Evolutionary conservation across 2,329 filamentous ascomycete genomes (phyloP), one percentile per base, ranked within the genome.

Genomic region (Phyllosticta paracitricarpa): DNA sequence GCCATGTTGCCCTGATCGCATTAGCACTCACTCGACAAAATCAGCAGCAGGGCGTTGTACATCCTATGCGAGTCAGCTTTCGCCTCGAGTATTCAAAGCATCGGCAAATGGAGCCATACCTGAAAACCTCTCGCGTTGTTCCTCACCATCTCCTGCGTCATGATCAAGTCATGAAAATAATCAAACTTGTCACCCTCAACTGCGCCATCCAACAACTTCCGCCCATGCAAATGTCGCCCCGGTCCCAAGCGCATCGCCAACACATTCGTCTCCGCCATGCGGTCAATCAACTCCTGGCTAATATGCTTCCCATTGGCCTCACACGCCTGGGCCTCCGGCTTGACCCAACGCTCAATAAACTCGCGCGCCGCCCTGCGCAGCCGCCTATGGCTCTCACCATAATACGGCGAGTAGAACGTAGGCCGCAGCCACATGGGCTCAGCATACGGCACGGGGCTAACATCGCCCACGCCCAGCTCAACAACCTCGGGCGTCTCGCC

Each of bases 241-340:
- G 91, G 91, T 0, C 90, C 90, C 55, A 95, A 76, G 14, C 89
- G 84, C 89, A 94, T 93, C 67, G 89, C 89, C 54, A 94, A 76
- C 53, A 95, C 77, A 63, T 89, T 87, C 25, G 81, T 81, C 69
- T 82, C 79, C n/a, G 88, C 84, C 89, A 93, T 92, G 65, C 81
- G 82, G 65, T 94, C 84, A 67, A 94, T 89, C 68, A 94, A 78
- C 68, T 84, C 84, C 75, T 84, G 82, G 57, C 74, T 78, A 68
- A 94, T 88, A 71, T 85, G 84, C 33, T 83, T 84, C 57, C 89
- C 90, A 63, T 87, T 85, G 65, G 81, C 80, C 77, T 95, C 90
- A 72, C 88, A 88, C 69, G 87, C 84, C 69, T 87, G 81, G 7
- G 89, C 90, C 76, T 93, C 89, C 24, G 88, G 87, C 14, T 81